phyloP scores from a whole-genome alignment of 2,329 filamentous ascomycete genomes.

The Aspergillus felis region DNA sequence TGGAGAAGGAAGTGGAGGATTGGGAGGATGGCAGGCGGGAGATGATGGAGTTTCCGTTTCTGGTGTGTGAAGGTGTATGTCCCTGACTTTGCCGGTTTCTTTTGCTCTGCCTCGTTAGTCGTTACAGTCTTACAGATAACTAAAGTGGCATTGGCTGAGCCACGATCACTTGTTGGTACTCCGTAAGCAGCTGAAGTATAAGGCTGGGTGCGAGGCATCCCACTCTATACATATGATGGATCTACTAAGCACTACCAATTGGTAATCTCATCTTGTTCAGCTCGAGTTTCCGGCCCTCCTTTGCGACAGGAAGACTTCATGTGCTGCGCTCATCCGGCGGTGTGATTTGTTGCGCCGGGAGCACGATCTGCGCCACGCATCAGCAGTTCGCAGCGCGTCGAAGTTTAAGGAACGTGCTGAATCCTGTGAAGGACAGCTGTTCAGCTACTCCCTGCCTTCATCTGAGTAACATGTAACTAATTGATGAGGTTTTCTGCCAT shows the following conservation, averaged over 20 bases:
- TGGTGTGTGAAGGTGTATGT: conserved; percentile 35
- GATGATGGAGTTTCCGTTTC: conserved; percentile 41
- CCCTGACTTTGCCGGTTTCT: background rate
- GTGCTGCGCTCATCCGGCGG: background rate
- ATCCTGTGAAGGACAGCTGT: no score
- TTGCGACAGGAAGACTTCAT: background rate
- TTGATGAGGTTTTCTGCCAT: background rate
- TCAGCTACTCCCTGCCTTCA: background rate
- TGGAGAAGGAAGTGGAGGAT: conserved; percentile 50
- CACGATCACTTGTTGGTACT: no score
- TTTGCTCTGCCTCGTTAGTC: no score
- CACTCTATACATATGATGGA: background rate
- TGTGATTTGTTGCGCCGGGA: background rate
- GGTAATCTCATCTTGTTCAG: background rate
- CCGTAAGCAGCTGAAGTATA: background rate
- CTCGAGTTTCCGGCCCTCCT: background rate
- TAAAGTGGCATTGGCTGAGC: no score
- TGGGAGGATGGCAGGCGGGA: conserved; percentile 40
- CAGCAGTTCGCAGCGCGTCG: background rate
- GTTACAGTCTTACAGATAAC: no score
- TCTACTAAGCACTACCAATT: background rate
- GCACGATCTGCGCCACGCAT: background rate
- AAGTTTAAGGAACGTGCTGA: background rate
- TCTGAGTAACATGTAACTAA: background rate
- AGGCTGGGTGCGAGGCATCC: background rate